phyloP scores from a whole-genome alignment of 1,284 basidiomycete genomes.

The Leccinum angustisporum region DNA sequence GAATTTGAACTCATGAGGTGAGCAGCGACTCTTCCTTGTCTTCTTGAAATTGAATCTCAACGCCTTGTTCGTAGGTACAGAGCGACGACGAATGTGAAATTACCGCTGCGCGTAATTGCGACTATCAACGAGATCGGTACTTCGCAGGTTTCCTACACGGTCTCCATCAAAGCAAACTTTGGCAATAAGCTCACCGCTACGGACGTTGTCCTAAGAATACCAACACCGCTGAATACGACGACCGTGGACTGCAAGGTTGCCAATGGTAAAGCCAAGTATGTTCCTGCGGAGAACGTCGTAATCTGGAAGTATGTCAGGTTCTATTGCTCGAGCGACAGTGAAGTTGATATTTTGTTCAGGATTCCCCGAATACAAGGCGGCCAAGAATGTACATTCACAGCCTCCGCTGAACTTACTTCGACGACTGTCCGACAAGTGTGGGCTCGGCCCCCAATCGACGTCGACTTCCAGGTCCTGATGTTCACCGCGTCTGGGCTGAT shows the following conservation, averaged over 20 bases:
- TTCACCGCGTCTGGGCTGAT: slow-evolving; percentile 95
- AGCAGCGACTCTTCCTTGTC: slow-evolving; percentile 11
- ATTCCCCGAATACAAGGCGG: slow-evolving; percentile 92
- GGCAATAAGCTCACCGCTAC: slow-evolving; percentile 91
- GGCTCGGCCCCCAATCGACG: slow-evolving; percentile 95
- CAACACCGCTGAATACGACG: slow-evolving; percentile 93
- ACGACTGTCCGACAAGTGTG: slow-evolving; percentile 92
- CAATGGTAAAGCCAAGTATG: slow-evolving; percentile 96
- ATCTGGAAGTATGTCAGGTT: slow-evolving; percentile 89
- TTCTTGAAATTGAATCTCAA: slow-evolving; percentile 7
- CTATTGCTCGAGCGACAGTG: neutral
- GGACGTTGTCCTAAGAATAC: slow-evolving; percentile 90
- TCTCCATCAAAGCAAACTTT: slow-evolving; percentile 89
- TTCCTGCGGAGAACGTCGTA: slow-evolving; percentile 91
- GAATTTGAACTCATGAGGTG: slow-evolving; percentile 98
- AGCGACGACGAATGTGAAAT: slow-evolving; percentile 92
- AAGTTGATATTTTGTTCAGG: slow-evolving; percentile 44
- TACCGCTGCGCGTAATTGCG: slow-evolving; percentile 88
- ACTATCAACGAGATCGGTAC: slow-evolving; percentile 94
- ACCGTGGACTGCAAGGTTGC: slow-evolving; percentile 89
- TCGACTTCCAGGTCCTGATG: slow-evolving; percentile 99
- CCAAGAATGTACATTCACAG: slow-evolving; percentile 86
- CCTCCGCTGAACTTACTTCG: slow-evolving; percentile 79
- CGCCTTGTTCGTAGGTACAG: slow-evolving; percentile 68
- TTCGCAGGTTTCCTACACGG: slow-evolving; percentile 86